phyloP scores from a whole-genome alignment of 306 rosid species.

The Notholithocarpus densiflorus region DNA sequence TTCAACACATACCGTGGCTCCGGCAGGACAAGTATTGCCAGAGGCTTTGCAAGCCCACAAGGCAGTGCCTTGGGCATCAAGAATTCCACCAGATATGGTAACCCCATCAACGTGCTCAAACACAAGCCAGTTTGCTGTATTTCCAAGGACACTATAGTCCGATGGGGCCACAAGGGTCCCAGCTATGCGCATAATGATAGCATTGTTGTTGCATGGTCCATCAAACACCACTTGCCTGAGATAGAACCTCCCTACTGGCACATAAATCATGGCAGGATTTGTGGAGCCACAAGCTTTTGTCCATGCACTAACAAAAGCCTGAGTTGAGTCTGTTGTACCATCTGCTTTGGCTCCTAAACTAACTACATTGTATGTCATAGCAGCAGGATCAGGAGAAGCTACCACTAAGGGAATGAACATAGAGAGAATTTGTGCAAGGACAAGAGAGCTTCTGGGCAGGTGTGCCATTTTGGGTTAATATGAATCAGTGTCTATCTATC shows the following conservation, averaged over 20 bases:
- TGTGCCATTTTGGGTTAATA: too few relatives aligned
- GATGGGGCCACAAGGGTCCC: conserved; percentile 50
- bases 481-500: too few relatives aligned
- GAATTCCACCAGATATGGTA: conserved; percentile 38
- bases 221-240: conserved; percentile 26
- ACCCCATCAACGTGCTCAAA: conserved; percentile 38
- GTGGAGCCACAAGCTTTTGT: conserved; percentile 35
- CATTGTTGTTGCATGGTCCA: conserved; percentile 43
- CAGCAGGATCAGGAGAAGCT: too few relatives aligned
- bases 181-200: conserved; percentile 27
- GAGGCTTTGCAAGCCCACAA: conserved; percentile 55
- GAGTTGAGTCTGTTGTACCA: conserved; percentile 34
- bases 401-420: too few relatives aligned
- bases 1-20: conserved; percentile 41
- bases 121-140: conserved; percentile 34
- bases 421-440: too few relatives aligned
- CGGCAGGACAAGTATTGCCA: conserved; percentile 39
- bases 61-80: conserved; percentile 47
- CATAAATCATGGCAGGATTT: conserved; percentile 29
- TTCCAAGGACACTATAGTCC: conserved; percentile 35
- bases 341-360: conserved; percentile 35
- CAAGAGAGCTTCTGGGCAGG: too few relatives aligned
- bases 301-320: conserved; percentile 41
- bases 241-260: conserved; percentile 42
- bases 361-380: not conserved